Base-by-base conservation (phyloP, 2,329 filamentous ascomycete species). In the Ophiostoma sp. region DNA sequence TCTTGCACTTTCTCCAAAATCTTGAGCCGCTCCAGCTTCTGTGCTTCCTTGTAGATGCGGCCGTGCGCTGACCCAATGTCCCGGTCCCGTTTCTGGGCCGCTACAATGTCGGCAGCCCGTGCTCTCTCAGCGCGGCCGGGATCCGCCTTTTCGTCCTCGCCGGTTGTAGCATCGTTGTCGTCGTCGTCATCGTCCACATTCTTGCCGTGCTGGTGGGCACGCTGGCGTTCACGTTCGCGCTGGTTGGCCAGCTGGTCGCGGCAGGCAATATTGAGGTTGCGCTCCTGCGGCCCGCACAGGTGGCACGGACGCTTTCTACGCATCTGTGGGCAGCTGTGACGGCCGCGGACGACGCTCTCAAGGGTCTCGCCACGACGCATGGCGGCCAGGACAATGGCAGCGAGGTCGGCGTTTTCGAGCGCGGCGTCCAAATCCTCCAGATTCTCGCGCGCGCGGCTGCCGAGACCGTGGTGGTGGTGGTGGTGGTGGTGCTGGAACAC, bases 361-460 rank as follows among this genome's bases (percentile, higher is more conserved):
- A 86, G 75, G 25, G 77, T 78, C 76, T 86, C 83, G 1, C 86
- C 86, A n/a, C 78, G 79, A 42, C 79, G 81, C 72, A 87, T 78
- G 31, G 84, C 85, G 25, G 82, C 81, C 19, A 89, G 79, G 0
- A 84, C 83, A 72, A 78, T 80, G 75, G 84, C 81, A 0, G 87
- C 86, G 28, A 81, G 81, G 7, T 84, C 82, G 3, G 86, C 83
- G 73, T 83, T 87, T 77, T 88, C 84, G 73, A 89, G 87, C 4
- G 84, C 82, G 15, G 81, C 82, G 8, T 82, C 84, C 55, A 82
- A 80, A 11, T 82, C 83, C 25, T 82, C 81, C 48, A 80, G 79
- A 72, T 45, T 74, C 70, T 45, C 55, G 9, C 72, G 36, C 83
- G 78, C 6, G 80, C 77, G 76, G 15, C 84, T 78, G 31, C 81